A percentile compares a stretch with the other conserved stretches of the same genome.
Evolutionary conservation across 2,329 filamentous ascomycete species (phyloP).

Genomic region (Nigrospora sphaerica): DNA sequence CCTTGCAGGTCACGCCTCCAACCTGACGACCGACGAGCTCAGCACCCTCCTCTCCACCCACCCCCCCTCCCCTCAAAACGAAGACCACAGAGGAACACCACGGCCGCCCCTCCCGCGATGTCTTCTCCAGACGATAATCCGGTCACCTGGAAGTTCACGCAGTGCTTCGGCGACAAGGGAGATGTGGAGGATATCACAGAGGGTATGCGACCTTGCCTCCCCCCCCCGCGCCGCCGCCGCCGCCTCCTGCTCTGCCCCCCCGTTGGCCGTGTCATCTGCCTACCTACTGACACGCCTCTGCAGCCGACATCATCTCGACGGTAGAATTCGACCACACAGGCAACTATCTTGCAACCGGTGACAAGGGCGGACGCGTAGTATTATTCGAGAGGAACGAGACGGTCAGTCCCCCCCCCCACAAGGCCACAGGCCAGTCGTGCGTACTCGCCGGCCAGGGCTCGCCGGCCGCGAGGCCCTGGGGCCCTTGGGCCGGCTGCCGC

Average conservation of each 20-base stretch:
- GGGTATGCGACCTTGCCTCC: conserved; percentile 44
- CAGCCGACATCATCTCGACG: conserved; percentile 86
- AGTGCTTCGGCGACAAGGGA: conserved; percentile 87
- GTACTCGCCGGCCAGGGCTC: too few relatives aligned
- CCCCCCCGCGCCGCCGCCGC: background rate
- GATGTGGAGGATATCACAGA: conserved; percentile 99
- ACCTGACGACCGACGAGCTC: too few relatives aligned
- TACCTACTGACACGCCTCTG: conserved; percentile 13
- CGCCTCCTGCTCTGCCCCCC: background rate
- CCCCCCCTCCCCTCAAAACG: too few relatives aligned
- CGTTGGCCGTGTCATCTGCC: background rate
- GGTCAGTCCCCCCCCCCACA: conserved; percentile 42
- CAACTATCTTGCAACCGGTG: conserved; percentile 84
- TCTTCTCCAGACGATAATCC: too few relatives aligned
- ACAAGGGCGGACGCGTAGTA: conserved; percentile 80
- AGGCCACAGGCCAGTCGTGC: background rate
- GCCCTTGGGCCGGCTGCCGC: too few relatives aligned
- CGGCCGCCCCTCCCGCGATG: too few relatives aligned
- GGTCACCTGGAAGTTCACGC: conserved; percentile 1
- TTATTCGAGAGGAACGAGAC: conserved; percentile 93
- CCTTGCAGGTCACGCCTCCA: too few relatives aligned
- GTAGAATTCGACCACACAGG: conserved; percentile 88
- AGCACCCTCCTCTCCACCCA: too few relatives aligned
- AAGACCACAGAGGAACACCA: too few relatives aligned
- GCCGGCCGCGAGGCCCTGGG: too few relatives aligned